Evolutionary conservation across 202 grass and related monocot species (phyloP).

Genomic region (Setaria italica): DNA sequence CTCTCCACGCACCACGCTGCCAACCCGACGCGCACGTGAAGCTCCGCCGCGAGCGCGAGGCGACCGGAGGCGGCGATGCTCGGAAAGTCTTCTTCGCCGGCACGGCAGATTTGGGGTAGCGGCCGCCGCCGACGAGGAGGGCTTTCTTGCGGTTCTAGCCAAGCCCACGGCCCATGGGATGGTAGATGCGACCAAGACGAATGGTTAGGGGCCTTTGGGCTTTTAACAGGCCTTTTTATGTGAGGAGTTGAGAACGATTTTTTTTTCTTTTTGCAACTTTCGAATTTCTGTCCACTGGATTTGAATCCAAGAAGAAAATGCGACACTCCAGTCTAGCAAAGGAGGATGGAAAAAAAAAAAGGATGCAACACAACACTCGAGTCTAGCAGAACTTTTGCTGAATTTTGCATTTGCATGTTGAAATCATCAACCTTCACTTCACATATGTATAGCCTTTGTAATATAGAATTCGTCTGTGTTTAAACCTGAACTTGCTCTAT

Average conservation of each 20-base stretch:
- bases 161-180: slow-evolving; percentile 7
- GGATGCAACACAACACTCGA: not conserved
- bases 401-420: not conserved
- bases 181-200: not conserved
- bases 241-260: not conserved
- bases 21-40: not conserved
- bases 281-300: not conserved
- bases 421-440: slow-evolving; percentile 18
- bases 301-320: not conserved
- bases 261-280: not conserved
- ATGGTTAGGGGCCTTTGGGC: not conserved
- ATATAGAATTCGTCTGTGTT: not conserved
- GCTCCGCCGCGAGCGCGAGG: not conserved
- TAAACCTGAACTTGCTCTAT: not conserved
- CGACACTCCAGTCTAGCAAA: too few relatives aligned
- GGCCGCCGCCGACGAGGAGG: not conserved
- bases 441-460: not conserved
- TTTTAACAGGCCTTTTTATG: not conserved
- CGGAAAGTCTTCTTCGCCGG: not conserved
- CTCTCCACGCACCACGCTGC: not conserved
- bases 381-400: too few relatives aligned
- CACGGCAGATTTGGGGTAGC: not conserved
- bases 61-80: not conserved
- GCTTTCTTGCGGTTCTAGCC: not conserved
- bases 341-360: too few relatives aligned